A percentile compares a stretch with the other conserved stretches of the same genome.
These are phyloP conservation scores for Penicillium sp. DNA, from an alignment of 2,329 filamentous ascomycete genomes.

Conservation along the genomic window DNA sequence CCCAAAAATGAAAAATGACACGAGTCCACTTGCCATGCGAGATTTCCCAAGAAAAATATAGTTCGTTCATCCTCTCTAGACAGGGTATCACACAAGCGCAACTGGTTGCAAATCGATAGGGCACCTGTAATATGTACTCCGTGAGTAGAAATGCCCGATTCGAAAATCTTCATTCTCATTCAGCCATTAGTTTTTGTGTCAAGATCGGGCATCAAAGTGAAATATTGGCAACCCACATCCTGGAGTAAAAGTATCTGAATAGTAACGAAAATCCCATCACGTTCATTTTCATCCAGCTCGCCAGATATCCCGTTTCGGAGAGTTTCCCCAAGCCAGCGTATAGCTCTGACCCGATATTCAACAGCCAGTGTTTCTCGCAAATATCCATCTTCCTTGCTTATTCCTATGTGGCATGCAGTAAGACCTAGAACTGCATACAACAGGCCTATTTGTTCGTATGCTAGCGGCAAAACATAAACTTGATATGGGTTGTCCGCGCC, in stretches of 20 bases:
- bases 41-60: conserved; percentile 31
- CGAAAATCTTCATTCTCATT: conserved; percentile 25
- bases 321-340: conserved; percentile 26
- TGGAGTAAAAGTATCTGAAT: conserved; percentile 34
- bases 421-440: conserved; percentile 31
- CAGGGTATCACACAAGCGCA: conserved; percentile 24
- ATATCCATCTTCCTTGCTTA: conserved; percentile 17
- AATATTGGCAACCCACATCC: conserved; percentile 22
- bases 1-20: background rate
- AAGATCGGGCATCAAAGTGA: background rate
- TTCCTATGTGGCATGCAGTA: conserved; percentile 30
- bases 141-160: conserved; percentile 32
- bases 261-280: conserved; percentile 30
- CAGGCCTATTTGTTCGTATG: conserved; percentile 28
- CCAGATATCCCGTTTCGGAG: conserved; percentile 28
- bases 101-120: conserved; percentile 32
- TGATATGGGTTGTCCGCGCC: conserved; percentile 29
- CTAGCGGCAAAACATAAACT: conserved; percentile 29
- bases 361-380: conserved; percentile 27
- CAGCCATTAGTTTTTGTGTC: background rate
- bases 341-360: conserved; percentile 30
- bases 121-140: conserved; percentile 35
- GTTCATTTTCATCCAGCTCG: conserved; percentile 23
- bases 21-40: conserved; percentile 24
- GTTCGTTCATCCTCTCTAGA: conserved; percentile 26